Conservation (phyloP, 371 early-diverging fungal species). For the Nematocida ausubeli region DNA sequence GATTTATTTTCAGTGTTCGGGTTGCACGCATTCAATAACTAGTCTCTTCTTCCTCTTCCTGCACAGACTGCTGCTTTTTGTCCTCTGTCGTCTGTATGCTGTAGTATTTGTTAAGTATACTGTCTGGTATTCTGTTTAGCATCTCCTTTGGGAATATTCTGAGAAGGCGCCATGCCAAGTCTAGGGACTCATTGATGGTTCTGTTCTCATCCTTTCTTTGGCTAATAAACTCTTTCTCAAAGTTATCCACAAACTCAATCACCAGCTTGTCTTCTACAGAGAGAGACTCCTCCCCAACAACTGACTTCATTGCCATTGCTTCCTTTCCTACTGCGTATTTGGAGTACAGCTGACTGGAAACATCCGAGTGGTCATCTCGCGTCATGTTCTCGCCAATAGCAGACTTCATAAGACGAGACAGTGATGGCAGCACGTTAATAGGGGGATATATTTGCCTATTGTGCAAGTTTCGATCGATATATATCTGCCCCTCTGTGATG, state of each 20-base stretch:
- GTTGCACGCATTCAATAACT: too few relatives aligned
- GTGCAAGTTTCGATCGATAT: constrained; percentile 94
- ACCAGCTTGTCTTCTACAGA: constrained; percentile 93
- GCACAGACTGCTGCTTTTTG: background rate
- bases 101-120: constrained; percentile 87
- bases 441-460: constrained; percentile 99
- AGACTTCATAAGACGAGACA: constrained; percentile 98
- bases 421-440: constrained; percentile 96
- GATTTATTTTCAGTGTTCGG: too few relatives aligned
- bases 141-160: constrained; percentile 99
- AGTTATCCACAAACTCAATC: constrained; percentile 95
- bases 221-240: constrained; percentile 91
- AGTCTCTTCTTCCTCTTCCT: background rate
- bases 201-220: constrained; percentile 89
- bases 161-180: constrained; percentile 93
- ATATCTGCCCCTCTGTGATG: constrained; percentile 99
- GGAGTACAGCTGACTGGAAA: constrained; percentile 98
- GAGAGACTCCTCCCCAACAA: constrained; percentile 98
- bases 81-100: constrained; percentile 13
- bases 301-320: constrained; percentile 98
- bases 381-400: constrained; percentile 99
- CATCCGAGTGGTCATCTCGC: constrained; percentile 97
- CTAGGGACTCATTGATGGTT: constrained; percentile 90
- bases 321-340: constrained; percentile 99
- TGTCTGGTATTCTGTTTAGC: constrained; percentile 96